Evolutionary conservation across 2,329 filamentous ascomycete species (phyloP), one percentile per base, ranked within the genome.

Genomic region (Fusarium paranaense): DNA sequence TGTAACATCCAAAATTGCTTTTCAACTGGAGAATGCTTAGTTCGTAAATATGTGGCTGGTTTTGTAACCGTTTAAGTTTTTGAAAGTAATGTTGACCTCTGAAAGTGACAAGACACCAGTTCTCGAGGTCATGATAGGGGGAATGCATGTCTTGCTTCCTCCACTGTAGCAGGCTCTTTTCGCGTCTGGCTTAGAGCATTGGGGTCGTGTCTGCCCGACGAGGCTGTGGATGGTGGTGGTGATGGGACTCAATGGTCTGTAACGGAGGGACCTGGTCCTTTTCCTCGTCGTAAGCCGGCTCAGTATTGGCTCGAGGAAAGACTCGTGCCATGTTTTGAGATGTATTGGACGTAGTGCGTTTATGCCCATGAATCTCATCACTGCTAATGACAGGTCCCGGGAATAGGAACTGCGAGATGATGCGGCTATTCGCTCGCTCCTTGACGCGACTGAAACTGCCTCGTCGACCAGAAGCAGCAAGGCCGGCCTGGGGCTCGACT

Each of bases 391-490:
- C 79, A 1, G 87, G 87, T 0, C 87, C 87, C 0, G 86, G 87
- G 57, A 87, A 87, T 14, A 89, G 78, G 30, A 89, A 81, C 58
- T 85, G 83, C 6, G 85, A 80, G 30, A 89, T 76, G 6, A 89
- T 72, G 71, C 85, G 87, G 69, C 82, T 82, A 56, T 85, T 83
- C 40, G 78, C 73, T n/a, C 83, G 74, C 38, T 78, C 78, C 33
- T 78, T 83, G 62, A 83, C 83, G 30, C 81, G 81, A 67, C 83
- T 84, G 60, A 81, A 81, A 71, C 82, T 86, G 18, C 82, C 81
- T 20, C 80, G 80, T 14, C 81, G 81, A 5, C 78, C 78, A 42
- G 76, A 70, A 27, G 78, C 77, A 30, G 76, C 80, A 8, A 78
- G 76, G 16, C 69, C 66, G 30, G 35, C 40, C 5, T 64, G 67